A percentile compares a stretch with the other conserved stretches of the same genome.
Conservation (phyloP, 1,139 yeast species). For the Blastobotrys arbuscula region DNA sequence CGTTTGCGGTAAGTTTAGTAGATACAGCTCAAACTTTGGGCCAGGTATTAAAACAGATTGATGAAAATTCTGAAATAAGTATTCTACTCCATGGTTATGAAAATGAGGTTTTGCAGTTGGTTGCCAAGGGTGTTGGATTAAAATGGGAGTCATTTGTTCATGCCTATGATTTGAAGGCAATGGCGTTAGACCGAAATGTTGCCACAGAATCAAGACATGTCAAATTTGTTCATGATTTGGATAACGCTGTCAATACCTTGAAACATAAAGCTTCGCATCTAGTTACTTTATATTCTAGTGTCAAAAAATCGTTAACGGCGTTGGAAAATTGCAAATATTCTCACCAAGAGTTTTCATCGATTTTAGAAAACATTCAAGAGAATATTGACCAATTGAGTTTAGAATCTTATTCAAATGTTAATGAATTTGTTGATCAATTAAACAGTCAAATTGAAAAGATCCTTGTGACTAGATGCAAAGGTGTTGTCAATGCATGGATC, state of each 20-base stretch:
- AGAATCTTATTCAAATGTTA: constrained; percentile 41
- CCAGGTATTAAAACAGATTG: constrained; percentile 24
- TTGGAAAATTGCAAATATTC: constrained; percentile 35
- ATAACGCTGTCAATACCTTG: constrained; percentile 36
- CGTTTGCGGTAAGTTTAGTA: constrained; percentile 50
- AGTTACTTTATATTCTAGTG: constrained; percentile 17
- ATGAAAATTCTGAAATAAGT: constrained; percentile 38
- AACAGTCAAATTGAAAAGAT: constrained; percentile 39
- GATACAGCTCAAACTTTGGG: constrained; percentile 44
- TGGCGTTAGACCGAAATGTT: constrained; percentile 18
- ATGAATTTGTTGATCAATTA: constrained; percentile 37
- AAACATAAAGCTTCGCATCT: constrained; percentile 35
- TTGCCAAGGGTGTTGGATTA: constrained; percentile 35
- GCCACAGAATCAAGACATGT: constrained; percentile 41
- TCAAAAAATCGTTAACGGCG: constrained; percentile 25
- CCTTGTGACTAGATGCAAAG: constrained; percentile 35
- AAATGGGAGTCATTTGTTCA: constrained; percentile 55
- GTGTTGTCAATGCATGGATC: constrained; percentile 28
- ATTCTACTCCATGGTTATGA: constrained; percentile 42
- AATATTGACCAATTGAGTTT: constrained; percentile 40
- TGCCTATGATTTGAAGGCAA: constrained; percentile 41
- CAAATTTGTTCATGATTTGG: constrained; percentile 39
- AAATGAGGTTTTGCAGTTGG: constrained; percentile 31
- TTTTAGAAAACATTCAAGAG: constrained; percentile 38
- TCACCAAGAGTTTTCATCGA: constrained; percentile 19